Conservation (phyloP, 2,329 filamentous ascomycete species). For the Tolypocladium tropicale region DNA sequence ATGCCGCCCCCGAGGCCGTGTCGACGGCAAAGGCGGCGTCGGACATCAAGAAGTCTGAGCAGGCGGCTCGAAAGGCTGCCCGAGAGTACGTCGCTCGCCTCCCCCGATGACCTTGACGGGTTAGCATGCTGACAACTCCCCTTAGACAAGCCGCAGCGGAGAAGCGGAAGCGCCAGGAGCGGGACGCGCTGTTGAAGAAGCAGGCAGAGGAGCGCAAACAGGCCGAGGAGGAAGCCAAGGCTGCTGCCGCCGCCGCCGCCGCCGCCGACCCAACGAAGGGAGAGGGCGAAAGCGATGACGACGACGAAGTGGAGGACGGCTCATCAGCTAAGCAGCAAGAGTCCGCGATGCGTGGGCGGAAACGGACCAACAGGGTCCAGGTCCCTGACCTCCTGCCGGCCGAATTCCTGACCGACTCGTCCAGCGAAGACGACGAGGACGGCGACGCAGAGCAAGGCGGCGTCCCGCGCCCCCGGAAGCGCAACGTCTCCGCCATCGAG, state of each 20-base stretch:
- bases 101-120: too few relatives aligned
- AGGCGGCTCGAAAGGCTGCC: constrained; percentile 37
- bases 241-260: constrained; percentile 10
- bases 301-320: constrained; percentile 1
- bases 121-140: not conserved
- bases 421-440: constrained; percentile 27
- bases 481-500: constrained; percentile 32
- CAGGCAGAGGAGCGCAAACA: constrained; percentile 42
- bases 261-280: too few relatives aligned
- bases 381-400: constrained; percentile 39
- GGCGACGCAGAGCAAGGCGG: constrained; percentile 5
- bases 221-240: constrained; percentile 14
- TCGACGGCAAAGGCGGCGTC: constrained; percentile 39
- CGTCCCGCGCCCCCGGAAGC: constrained; percentile 25
- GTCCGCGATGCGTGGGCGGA: constrained; percentile 4
- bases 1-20: constrained; percentile 49
- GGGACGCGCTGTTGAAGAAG: constrained; percentile 42
- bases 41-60: constrained; percentile 33
- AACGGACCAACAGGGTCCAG: constrained; percentile 21
- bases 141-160: constrained; percentile 37
- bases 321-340: not conserved
- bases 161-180: constrained; percentile 46
- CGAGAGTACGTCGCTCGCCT: constrained; percentile 32
- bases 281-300: constrained; percentile 7
- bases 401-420: constrained; percentile 43